Conservation (phyloP, 2,329 filamentous ascomycete species). For the Fusarium solani-melongenae region DNA sequence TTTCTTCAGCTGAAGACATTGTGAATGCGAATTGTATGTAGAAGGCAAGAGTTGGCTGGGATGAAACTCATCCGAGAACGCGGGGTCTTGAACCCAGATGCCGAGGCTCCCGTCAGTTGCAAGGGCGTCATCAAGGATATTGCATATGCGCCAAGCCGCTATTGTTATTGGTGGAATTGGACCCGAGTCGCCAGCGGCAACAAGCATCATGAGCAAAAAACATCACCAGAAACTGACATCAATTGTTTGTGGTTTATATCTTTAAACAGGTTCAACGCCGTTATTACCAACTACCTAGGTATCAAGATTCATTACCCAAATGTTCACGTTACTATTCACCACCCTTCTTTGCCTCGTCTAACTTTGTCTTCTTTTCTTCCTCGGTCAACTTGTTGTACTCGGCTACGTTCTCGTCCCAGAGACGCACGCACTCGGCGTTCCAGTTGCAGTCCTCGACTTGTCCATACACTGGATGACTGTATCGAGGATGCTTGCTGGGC, state of each 20-base stretch:
- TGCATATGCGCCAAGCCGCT: slow-evolving; percentile 24
- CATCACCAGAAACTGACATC: neutral
- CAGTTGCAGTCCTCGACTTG: slow-evolving; percentile 79
- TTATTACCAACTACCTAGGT: neutral
- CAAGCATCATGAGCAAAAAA: neutral
- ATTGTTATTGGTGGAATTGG: slow-evolving; percentile 4
- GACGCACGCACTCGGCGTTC: slow-evolving; percentile 70
- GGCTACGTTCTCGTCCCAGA: slow-evolving; percentile 74
- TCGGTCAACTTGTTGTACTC: slow-evolving; percentile 68
- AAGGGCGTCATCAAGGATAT: neutral
- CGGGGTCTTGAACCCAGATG: slow-evolving; percentile 21
- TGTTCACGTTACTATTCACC: neutral
- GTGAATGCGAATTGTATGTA: neutral
- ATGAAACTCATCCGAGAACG: slow-evolving; percentile 8
- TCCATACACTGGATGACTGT: slow-evolving; percentile 74
- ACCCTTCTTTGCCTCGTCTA: slow-evolving; percentile 48
- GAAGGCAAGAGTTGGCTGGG: neutral
- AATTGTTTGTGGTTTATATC: neutral
- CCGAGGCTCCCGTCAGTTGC: slow-evolving; percentile 1
- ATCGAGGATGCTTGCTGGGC: slow-evolving; percentile 74
- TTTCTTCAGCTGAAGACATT: slow-evolving; percentile 20
- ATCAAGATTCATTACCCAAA: neutral
- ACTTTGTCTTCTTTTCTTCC: slow-evolving; percentile 67
- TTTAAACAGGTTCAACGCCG: slow-evolving; percentile 23
- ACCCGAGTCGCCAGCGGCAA: neutral